phyloP scores from a whole-genome alignment of 2,329 filamentous ascomycete genomes.

The Microcera coccophila region DNA sequence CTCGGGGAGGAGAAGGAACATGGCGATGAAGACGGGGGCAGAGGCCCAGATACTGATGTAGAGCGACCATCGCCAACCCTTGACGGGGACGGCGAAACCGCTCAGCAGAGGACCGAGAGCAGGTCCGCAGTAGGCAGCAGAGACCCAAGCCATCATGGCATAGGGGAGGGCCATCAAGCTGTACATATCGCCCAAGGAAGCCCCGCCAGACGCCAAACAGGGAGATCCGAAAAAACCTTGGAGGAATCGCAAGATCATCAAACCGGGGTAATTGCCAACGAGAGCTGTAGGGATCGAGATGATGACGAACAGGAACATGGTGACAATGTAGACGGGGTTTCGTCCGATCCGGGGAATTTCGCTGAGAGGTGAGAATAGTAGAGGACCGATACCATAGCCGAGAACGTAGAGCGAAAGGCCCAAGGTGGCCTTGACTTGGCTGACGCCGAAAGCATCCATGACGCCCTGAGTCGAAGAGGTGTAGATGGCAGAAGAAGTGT shows the following conservation, averaged over 20 bases:
- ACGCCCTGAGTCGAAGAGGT: conserved; percentile 46
- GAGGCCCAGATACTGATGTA: conserved; percentile 62
- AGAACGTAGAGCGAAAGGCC: conserved; percentile 61
- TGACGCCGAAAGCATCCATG: conserved; percentile 50
- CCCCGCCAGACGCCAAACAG: conserved; percentile 57
- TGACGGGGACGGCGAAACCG: conserved; percentile 55
- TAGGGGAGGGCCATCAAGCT: conserved; percentile 54
- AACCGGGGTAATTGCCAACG: conserved; percentile 57
- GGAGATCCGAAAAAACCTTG: conserved; percentile 65
- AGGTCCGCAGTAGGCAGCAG: conserved; percentile 47
- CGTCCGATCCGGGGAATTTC: conserved; percentile 65
- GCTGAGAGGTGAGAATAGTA: conserved; percentile 62
- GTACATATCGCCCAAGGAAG: conserved; percentile 52
- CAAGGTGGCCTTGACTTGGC: conserved; percentile 48
- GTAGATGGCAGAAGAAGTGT: conserved; percentile 47
- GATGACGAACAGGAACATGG: conserved; percentile 66
- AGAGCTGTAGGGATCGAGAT: conserved; percentile 62
- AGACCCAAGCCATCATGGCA: conserved; percentile 57
- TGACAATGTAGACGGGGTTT: conserved; percentile 63
- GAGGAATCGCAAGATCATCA: conserved; percentile 62
- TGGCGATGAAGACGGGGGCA: conserved; percentile 54
- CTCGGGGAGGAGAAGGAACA: conserved; percentile 63
- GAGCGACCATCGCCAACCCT: conserved; percentile 61
- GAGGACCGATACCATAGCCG: conserved; percentile 60
- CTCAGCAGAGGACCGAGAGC: conserved; percentile 59